phyloP scores from a whole-genome alignment of 2,329 filamentous ascomycete genomes.

The Stemphylium beticola region DNA sequence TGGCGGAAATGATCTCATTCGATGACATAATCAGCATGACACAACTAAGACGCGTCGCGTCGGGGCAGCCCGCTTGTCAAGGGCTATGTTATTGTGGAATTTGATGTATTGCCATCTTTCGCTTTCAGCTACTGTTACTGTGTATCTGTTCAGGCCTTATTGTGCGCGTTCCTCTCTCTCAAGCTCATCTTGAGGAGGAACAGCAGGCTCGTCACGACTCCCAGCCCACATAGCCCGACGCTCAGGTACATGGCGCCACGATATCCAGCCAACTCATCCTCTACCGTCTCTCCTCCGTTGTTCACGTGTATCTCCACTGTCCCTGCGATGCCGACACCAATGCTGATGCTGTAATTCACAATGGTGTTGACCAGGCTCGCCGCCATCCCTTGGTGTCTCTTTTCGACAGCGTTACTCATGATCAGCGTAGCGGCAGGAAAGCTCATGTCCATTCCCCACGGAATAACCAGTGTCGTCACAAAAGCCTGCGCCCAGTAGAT shows the following conservation, averaged over 20 bases:
- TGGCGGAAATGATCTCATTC: no score
- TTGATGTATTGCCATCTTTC: no score
- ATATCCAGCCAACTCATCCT: constrained; percentile 47
- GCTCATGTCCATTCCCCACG: constrained; percentile 52
- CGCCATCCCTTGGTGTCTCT: constrained; percentile 52
- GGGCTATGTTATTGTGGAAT: no score
- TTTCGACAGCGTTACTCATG: constrained; percentile 46
- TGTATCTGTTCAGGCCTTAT: background rate
- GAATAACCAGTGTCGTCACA: constrained; percentile 39
- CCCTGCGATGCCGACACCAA: constrained; percentile 52
- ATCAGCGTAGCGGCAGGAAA: constrained; percentile 52
- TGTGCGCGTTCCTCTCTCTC: constrained; percentile 1
- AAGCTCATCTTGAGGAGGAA: constrained; percentile 32
- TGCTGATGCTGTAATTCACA: constrained; percentile 53
- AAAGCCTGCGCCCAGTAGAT: constrained; percentile 53
- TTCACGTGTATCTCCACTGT: constrained; percentile 52
- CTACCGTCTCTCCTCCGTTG: constrained; percentile 32
- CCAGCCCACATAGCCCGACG: constrained; percentile 44
- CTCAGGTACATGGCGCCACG: constrained; percentile 49
- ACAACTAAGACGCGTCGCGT: no score
- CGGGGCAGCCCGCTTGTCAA: no score
- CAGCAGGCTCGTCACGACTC: constrained; percentile 30
- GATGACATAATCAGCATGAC: no score
- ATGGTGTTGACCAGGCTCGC: constrained; percentile 50
- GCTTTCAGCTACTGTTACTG: background rate